A percentile compares a stretch with the other conserved stretches of the same genome.
These are phyloP conservation scores for Pyrenophora teres DNA, from an alignment of 2,329 filamentous ascomycete species.

Conservation along the genomic window DNA sequence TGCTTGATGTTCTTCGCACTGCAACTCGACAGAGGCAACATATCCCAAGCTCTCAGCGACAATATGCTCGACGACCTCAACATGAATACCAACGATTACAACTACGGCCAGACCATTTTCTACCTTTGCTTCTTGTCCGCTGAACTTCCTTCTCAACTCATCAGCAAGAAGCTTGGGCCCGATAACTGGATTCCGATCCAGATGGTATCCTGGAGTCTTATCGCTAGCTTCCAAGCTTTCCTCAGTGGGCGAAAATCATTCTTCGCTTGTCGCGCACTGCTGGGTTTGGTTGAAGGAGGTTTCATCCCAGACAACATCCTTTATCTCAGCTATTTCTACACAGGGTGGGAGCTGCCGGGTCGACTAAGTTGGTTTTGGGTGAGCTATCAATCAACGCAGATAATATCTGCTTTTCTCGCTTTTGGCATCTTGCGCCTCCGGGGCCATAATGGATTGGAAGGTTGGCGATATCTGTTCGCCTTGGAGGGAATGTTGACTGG, in stretches of 20 bases:
- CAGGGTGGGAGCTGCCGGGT: constrained; percentile 68
- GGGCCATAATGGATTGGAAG: constrained; percentile 56
- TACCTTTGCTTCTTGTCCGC: constrained; percentile 76
- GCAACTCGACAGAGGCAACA: constrained; percentile 57
- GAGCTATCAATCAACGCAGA: constrained; percentile 62
- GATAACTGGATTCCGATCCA: constrained; percentile 52
- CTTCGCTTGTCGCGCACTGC: constrained; percentile 50
- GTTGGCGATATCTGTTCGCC: constrained; percentile 62
- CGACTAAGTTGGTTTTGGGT: constrained; percentile 75
- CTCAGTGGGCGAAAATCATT: constrained; percentile 58
- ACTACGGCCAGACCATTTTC: constrained; percentile 61
- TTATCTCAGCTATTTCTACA: constrained; percentile 78
- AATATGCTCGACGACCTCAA: constrained; percentile 41
- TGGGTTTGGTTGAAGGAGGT: constrained; percentile 53
- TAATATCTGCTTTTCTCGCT: constrained; percentile 61
- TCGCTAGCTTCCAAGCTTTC: constrained; percentile 70
- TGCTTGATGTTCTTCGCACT: constrained; percentile 62
- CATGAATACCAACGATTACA: constrained; percentile 47
- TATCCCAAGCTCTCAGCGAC: constrained; percentile 46
- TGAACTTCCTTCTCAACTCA: constrained; percentile 54
- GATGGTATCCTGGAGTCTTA: constrained; percentile 53
- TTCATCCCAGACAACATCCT: constrained; percentile 69
- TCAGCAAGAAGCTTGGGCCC: constrained; percentile 54
- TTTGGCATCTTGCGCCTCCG: constrained; percentile 59
- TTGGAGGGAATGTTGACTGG: constrained; percentile 48